A percentile compares a stretch with the other conserved stretches of the same genome.
phyloP scores from a whole-genome alignment of 2,329 filamentous ascomycete species.

The Neoascochyta sp. region DNA sequence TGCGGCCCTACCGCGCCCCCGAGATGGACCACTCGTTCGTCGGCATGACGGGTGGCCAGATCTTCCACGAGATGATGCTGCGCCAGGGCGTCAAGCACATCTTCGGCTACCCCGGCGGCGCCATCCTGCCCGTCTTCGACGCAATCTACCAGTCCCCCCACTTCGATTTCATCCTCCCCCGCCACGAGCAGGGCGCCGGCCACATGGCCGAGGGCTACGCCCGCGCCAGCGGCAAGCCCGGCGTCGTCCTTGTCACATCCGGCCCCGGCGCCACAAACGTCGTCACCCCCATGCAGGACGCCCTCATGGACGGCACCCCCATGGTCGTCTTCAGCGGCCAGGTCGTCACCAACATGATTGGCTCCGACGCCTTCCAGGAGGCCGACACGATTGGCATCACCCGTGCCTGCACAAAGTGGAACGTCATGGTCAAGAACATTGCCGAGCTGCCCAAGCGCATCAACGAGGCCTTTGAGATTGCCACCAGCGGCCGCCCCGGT shows the following conservation, averaged over 20 bases:
- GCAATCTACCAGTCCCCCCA: constrained; percentile 98
- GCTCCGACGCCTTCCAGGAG: constrained; percentile 95
- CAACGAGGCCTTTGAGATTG: constrained; percentile 97
- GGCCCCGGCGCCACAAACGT: constrained; percentile 96
- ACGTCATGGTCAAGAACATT: constrained; percentile 95
- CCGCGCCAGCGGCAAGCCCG: constrained; percentile 85
- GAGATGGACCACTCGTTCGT: constrained; percentile 67
- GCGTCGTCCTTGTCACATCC: constrained; percentile 94
- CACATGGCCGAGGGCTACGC: constrained; percentile 99
- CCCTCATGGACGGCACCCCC: constrained; percentile 89
- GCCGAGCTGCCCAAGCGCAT: constrained; percentile 90
- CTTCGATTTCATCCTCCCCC: constrained; percentile 91
- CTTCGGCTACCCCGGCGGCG: constrained; percentile 83
- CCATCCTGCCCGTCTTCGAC: constrained; percentile 96
- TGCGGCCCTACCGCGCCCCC: constrained; percentile 46
- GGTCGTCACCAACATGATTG: constrained; percentile 84
- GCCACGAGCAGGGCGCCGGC: constrained; percentile 95
- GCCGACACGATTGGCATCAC: constrained; percentile 93
- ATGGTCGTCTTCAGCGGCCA: constrained; percentile 96
- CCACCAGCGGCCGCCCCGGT: constrained; percentile 86
- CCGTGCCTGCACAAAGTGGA: constrained; percentile 96
- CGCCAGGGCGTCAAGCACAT: constrained; percentile 88
- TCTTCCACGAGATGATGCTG: constrained; percentile 99
- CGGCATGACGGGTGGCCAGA: constrained; percentile 90
- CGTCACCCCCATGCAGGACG: constrained; percentile 93